Base-by-base conservation (phyloP, 1,284 basidiomycete genomes). In the Termitomyces sp. region DNA sequence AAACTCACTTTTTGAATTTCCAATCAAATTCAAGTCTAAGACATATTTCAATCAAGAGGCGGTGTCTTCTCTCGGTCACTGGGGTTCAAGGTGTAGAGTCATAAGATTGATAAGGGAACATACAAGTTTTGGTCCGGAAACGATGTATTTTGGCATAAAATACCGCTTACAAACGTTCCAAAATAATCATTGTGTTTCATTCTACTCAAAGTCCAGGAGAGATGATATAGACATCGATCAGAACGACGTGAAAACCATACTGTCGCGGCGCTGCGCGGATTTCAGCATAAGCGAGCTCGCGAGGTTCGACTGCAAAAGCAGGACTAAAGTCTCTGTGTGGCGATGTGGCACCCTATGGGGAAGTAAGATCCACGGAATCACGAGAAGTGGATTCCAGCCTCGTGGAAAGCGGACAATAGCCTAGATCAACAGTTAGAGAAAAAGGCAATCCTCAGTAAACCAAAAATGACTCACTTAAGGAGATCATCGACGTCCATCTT, bases 401-500 rank as follows among this genome's bases (percentile, higher is more conserved):
- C 86, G 67, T 94, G 91, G 70, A 94, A 94, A 3, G 87, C 83
- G n/a, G 83, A 75, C 36, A 90, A 70, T 28, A 90, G 72, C 68
- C 84, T 86, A 63, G 10, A 52, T 46, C 36, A 42, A 51, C 39
- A 19, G 42, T 44, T 47, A 54, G 51, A 38, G 30, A 30, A 53
- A 39, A 36, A 40, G 39, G n/a, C n/a, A 54, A 31, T 46, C 15
- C 47, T 30, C 17, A 45, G 28, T 5, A 8, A 19, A 47, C n/a
- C 5, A 15, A 44, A 34, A 12, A 53, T 30, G 10, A 58, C 81
- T 58, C 62, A 88, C 86, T 84, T 86, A n/a, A 94, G 72, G 42
- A 94, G 71, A 67, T 92, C 90, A 63, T 92, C 86, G 9, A 93
- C 82, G 58, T 88, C 86, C 87, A 94, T 91, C 70, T 92, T 90